phyloP scores from a whole-genome alignment of 2,329 filamentous ascomycete genomes.

The Exophiala sp. region DNA sequence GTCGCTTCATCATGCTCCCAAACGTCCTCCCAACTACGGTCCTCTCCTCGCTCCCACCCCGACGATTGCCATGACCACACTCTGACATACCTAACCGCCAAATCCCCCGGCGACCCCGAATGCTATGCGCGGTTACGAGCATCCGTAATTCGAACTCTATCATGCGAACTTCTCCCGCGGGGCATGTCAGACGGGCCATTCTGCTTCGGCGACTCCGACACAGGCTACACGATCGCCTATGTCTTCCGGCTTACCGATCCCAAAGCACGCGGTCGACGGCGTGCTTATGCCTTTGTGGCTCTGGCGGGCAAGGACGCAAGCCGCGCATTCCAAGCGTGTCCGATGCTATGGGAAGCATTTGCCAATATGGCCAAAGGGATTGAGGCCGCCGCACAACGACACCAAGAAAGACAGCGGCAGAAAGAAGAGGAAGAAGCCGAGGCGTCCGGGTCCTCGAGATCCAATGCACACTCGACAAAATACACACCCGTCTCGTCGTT shows the following conservation, averaged over 20 bases:
- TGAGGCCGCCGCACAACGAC: conserved; percentile 42
- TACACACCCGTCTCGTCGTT: conserved; percentile 55
- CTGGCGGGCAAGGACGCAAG: conserved; percentile 50
- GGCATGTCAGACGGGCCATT: conserved; percentile 53
- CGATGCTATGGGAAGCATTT: conserved; percentile 50
- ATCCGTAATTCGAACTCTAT: conserved; percentile 53
- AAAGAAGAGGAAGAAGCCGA: conserved; percentile 35
- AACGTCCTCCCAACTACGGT: conserved; percentile 28
- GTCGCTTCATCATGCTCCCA: conserved; percentile 36
- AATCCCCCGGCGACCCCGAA: conserved; percentile 48
- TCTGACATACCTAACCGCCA: conserved; percentile 53
- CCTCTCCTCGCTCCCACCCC: conserved; percentile 30
- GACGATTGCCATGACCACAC: conserved; percentile 48
- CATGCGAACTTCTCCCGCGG: conserved; percentile 51
- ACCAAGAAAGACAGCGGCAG: conserved; percentile 41
- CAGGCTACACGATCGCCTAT: conserved; percentile 55
- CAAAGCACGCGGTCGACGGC: conserved; percentile 51
- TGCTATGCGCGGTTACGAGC: conserved; percentile 52
- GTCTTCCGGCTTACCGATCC: conserved; percentile 55
- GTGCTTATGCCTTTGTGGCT: conserved; percentile 53
- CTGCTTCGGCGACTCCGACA: conserved; percentile 51
- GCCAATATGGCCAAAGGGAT: conserved; percentile 50
- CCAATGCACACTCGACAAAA: conserved; percentile 31
- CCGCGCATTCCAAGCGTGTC: conserved; percentile 43
- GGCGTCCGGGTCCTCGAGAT: conserved; percentile 3